Evolutionary conservation across 345 rosid genomes (phyloP), one percentile per base, ranked within the genome.

Genomic region (Atalantia buxifolia): DNA sequence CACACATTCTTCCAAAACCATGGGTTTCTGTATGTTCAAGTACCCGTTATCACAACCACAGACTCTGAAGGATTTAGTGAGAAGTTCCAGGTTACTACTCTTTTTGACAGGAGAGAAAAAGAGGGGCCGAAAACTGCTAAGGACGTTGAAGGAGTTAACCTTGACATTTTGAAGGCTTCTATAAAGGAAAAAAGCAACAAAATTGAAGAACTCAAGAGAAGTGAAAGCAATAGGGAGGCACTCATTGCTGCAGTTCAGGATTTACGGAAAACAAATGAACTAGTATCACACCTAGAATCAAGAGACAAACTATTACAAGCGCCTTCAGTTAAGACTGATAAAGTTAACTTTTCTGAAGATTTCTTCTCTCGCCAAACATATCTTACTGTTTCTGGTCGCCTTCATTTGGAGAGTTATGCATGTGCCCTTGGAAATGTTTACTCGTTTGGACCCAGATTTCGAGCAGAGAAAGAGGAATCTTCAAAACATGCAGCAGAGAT

Each of bases 391-490:
- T 90, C 98, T 27, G 97, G 99, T 53, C 90, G 86, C 77, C 89
- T 89, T 80, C 98, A 90, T 89, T 84, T 96, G 74, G 97, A 91
- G 85, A 92, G 99, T 83, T 92, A 87, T 79, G 97, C 98, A 14
- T 89, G 92, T 85, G 91, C 95, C 28, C 91, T 96, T 70, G 99
- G 99, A 75, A 87, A 94, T 75, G 97, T 96, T 65, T 96, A 92
- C 84, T 81, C 99, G 21, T 86, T 92, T 40, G 98, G 98, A 76
- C 95, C 98, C 59, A 87, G 93, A 81, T 96, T 91, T 77, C 78
- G 38, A 56, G 97, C 97, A 66, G 90, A 87, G 81, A 85, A 86
- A 79, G 79, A 63, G n/a, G 85, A 85, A 56, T 81, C 89, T 56
- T 30, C 89, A 10, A 91, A 85, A 70, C 88, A 80, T 38, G 79